A percentile compares a stretch with the other conserved stretches of the same genome.
Evolutionary conservation across 306 rosid genomes (phyloP).

Genomic region (Castanopsis chinensis): DNA sequence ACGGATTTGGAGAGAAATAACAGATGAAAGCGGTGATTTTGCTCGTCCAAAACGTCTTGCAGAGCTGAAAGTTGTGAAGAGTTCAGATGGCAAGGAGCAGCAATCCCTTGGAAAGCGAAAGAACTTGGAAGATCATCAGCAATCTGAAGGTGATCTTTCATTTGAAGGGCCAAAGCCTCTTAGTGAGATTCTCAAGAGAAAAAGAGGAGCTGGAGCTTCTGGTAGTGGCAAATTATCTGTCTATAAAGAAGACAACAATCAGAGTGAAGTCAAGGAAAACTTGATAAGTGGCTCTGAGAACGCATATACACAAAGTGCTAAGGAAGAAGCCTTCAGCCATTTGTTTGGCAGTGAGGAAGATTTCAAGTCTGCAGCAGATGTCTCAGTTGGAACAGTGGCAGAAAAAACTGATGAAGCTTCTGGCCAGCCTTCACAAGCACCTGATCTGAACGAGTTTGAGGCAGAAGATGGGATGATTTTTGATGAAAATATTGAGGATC

Average conservation of each 20-base stretch:
- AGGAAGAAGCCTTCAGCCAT: constrained; percentile 27
- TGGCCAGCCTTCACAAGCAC: constrained; percentile 28
- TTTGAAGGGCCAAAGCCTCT: constrained; percentile 96
- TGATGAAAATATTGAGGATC: constrained; percentile 56
- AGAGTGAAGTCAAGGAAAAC: constrained; percentile 27
- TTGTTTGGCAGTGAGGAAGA: constrained; percentile 26
- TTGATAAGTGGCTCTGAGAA: constrained; percentile 20
- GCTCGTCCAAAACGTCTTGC: constrained; percentile 66
- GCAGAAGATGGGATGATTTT: constrained; percentile 61
- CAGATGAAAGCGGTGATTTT: constrained; percentile 43
- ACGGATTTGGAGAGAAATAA: constrained; percentile 42
- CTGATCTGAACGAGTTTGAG: constrained; percentile 14
- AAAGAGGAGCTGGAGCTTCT: constrained; percentile 53
- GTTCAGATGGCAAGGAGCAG: constrained; percentile 46
- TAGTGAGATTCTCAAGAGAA: constrained; percentile 84
- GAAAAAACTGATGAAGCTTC: constrained; percentile 30
- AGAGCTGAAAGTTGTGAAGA: constrained; percentile 58
- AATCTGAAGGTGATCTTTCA: constrained; percentile 46
- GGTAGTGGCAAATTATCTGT: constrained; percentile 34
- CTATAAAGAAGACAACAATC: constrained; percentile 23
- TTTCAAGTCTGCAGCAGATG: constrained; percentile 33
- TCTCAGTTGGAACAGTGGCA: constrained; percentile 31
- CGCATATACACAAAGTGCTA: constrained; percentile 19
- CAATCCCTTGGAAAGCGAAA: constrained; percentile 58
- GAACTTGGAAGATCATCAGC: constrained; percentile 40